A percentile compares a stretch with the other conserved stretches of the same genome.
Evolutionary conservation across 495 filamentous ascomycete genomes (phyloP).

Genomic region (Neurospora intermedia): DNA sequence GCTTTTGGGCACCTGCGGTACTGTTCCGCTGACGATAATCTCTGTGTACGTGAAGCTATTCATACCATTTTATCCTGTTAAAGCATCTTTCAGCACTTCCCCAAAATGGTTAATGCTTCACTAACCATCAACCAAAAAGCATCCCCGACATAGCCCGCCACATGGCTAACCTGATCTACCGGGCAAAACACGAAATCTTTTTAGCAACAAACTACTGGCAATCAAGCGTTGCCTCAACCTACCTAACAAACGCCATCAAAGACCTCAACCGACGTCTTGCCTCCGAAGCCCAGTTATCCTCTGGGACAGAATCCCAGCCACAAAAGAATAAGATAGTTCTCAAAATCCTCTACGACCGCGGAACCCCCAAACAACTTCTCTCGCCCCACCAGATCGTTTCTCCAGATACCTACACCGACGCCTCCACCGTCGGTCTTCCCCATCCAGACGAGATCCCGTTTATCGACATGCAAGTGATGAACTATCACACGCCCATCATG

Average conservation of each 20-base stretch:
- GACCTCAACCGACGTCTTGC: slow-evolving; percentile 54
- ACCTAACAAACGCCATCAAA: slow-evolving; percentile 55
- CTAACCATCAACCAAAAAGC: slow-evolving; percentile 11
- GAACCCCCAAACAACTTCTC: slow-evolving; percentile 49
- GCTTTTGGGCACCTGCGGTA: slow-evolving; percentile 58
- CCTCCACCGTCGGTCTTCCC: slow-evolving; percentile 46
- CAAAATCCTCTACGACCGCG: slow-evolving; percentile 68
- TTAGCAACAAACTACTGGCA: slow-evolving; percentile 70
- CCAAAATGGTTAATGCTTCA: neutral
- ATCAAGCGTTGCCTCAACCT: slow-evolving; percentile 50
- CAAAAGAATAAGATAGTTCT: slow-evolving; percentile 41
- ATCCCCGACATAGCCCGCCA: slow-evolving; percentile 62
- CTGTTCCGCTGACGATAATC: slow-evolving; percentile 57
- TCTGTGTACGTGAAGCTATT: slow-evolving; percentile 29
- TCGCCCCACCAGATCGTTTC: slow-evolving; percentile 52
- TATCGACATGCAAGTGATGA: slow-evolving; percentile 61
- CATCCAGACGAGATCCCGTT: slow-evolving; percentile 53
- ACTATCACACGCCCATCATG: slow-evolving; percentile 59
- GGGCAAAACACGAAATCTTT: slow-evolving; percentile 61
- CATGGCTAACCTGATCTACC: slow-evolving; percentile 63
- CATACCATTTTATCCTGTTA: no score
- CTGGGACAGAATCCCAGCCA: neutral
- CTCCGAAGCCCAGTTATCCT: slow-evolving; percentile 36
- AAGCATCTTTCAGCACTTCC: neutral
- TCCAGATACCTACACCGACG: slow-evolving; percentile 44